Evolutionary conservation across 352 stramenopile genomes (phyloP).

Genomic region (Phytophthora fragariae): DNA sequence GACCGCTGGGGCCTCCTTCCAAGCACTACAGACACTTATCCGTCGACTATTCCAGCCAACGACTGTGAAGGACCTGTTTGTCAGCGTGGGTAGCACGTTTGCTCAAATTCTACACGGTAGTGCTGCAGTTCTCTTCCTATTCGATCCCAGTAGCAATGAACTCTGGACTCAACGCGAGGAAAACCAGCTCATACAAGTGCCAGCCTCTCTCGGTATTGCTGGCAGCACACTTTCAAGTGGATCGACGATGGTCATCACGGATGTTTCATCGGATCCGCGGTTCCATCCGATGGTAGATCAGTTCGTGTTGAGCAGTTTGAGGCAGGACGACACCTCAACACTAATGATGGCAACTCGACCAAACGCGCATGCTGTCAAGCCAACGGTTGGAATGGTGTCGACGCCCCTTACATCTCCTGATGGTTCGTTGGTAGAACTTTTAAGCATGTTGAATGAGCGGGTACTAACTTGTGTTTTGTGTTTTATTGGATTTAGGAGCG

Average conservation of each 20-base stretch:
- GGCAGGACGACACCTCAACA: conserved; percentile 20
- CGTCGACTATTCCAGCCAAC: conserved; percentile 45
- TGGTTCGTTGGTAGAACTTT: conserved; percentile 25
- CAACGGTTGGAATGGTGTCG: conserved; percentile 51
- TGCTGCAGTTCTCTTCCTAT: conserved; percentile 62
- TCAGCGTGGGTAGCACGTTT: conserved; percentile 43
- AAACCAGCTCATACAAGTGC: conserved; percentile 54
- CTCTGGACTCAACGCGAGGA: conserved; percentile 70
- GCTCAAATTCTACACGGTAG: conserved; percentile 52
- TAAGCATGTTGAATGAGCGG: background rate
- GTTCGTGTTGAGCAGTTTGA: conserved; percentile 44
- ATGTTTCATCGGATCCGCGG: conserved; percentile 49
- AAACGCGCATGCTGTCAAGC: conserved; percentile 11
- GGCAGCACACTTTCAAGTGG: conserved; percentile 52
- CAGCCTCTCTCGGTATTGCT: conserved; percentile 64
- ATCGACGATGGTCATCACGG: conserved; percentile 47
- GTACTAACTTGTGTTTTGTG: background rate
- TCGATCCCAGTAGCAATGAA: conserved; percentile 69
- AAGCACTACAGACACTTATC: conserved; percentile 58
- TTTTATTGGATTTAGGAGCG: conserved; percentile 26
- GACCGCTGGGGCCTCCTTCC: conserved; percentile 31
- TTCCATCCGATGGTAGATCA: conserved; percentile 80
- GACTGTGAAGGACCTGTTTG: conserved; percentile 56
- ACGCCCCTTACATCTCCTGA: conserved; percentile 51
- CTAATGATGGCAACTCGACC: conserved; percentile 18